A percentile compares a stretch with the other conserved stretches of the same genome.
Conservation (phyloP, 805 yeast genomes). For the Lipomyces anomalus region DNA sequence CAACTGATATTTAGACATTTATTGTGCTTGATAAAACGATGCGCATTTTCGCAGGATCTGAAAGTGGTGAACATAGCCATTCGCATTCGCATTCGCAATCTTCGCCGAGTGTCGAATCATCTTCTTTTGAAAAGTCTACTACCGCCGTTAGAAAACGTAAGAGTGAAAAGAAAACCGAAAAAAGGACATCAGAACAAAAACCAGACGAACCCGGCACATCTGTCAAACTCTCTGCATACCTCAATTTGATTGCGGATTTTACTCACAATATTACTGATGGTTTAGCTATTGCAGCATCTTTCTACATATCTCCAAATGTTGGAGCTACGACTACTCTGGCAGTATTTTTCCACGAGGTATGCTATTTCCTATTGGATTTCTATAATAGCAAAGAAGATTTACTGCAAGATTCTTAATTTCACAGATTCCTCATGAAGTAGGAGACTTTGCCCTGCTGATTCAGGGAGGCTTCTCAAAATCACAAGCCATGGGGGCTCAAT, state of each 20-base stretch:
- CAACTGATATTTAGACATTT: conserved; percentile 33
- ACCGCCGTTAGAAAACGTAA: conserved; percentile 21
- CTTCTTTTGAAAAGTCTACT: conserved; percentile 3
- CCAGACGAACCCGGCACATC: conserved; percentile 25
- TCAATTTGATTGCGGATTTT: conserved; percentile 65
- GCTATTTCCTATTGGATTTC: not conserved
- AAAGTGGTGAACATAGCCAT: conserved; percentile 43
- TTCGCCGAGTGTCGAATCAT: conserved; percentile 16
- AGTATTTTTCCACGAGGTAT: conserved; percentile 58
- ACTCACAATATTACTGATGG: conserved; percentile 77
- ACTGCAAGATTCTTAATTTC: not conserved
- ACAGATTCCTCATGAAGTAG: conserved; percentile 71
- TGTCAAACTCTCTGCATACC: conserved; percentile 48
- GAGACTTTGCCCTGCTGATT: conserved; percentile 68
- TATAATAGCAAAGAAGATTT: not conserved
- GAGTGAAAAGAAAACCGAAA: conserved; percentile 10
- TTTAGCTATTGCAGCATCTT: conserved; percentile 64
- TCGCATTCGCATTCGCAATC: conserved; percentile 37
- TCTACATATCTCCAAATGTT: conserved; percentile 51
- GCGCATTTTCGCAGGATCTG: conserved; percentile 39
- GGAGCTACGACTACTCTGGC: conserved; percentile 70
- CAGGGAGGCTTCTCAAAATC: conserved; percentile 63
- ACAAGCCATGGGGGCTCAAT: conserved; percentile 62
- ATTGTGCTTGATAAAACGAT: conserved; percentile 57
- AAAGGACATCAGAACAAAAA: not conserved